Evolutionary conservation across 441 rosid genomes (phyloP), one percentile per base, ranked within the genome.

Genomic region (Brassica hybrid): DNA sequence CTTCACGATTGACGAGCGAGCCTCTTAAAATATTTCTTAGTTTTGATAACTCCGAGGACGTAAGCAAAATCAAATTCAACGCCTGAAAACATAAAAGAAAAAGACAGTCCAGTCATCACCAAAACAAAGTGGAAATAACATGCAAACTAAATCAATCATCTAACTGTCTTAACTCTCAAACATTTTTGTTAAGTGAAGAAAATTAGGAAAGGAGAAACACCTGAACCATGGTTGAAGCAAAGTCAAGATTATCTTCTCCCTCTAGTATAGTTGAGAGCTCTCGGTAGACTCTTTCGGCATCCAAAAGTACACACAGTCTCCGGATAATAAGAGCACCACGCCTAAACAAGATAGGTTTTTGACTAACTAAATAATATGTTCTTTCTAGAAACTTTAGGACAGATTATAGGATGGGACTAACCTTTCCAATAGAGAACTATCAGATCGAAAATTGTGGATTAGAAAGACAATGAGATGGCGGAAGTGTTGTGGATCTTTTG

Each of bases 181-280:
- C n/a, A n/a, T n/a, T n/a, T n/a, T n/a, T n/a, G n/a, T n/a, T n/a
- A n/a, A n/a, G n/a, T n/a, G n/a, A n/a, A n/a, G n/a, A n/a, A n/a
- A n/a, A n/a, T n/a, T n/a, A n/a, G n/a, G n/a, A n/a, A n/a, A n/a
- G n/a, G n/a, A n/a, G n/a, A n/a, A n/a, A n/a, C 67, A 94, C 99
- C 99, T 97, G 98, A 88, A 97, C 99, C 98, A 97, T 97, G 71
- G 89, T 87, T 62, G 94, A 90, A 17, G 99, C 98, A 86, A 97
- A 97, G 84, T 93, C 98, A 83, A 97, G 83, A 80, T 97, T 97
- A 48, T 94, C 90, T 86, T 93, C 99, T 83, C 98, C 98, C 83
- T 94, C 99, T 23, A 97, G 88, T 81, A 97, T 97, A 30, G 83
- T 90, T 48, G 99, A 97, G 69, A 97, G 89, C 88, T 94, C 94